Base-by-base conservation (phyloP, 768 basidiomycete genomes). In the Podaxis sp. region DNA sequence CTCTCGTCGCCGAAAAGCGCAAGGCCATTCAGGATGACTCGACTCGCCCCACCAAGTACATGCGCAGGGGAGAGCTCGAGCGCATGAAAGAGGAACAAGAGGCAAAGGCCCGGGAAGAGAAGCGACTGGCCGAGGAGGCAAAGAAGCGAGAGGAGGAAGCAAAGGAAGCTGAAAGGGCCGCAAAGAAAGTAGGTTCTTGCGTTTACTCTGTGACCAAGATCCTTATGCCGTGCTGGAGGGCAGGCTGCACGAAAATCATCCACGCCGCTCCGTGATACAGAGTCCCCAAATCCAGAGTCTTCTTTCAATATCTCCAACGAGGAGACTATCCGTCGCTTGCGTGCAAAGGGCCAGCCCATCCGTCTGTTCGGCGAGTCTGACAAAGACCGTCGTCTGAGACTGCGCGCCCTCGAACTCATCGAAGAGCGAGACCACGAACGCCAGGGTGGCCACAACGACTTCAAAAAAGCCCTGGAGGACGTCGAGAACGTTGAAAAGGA, bases 351-450 rank as follows among this genome's bases (percentile, higher is more conserved):
- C 24, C 96, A 98, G 71, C 97, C 97, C 3, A 91, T 98, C 64
- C 86, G 94, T 29, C 78, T 99, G 8, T 99, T 99, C 70, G 97
- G 89, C 36, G 97, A 99, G 73, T 87, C 89, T 0, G 97, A 99
- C 78, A 94, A 95, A 77, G 97, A 98, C 27, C 83, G 97, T 9
- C 80, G 95, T 36, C 76, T 98, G 13, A 87, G 97, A 13, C 77
- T 99, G 13, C 86, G 97, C 56, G 96, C 97, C 1, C 79, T 99
- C 15, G 97, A 99, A 72, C 85, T 99, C 40, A 92, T 98, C 59
- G 97, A 99, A 70, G 93, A 95, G 75, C 90, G 89, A 58, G 91
- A 88, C 2, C 83, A 86, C 63, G 89, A 93, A 61, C 82, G 86
- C 37, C 86, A 86, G 55, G 90, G 88, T 25, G 93, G 94, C 0